Evolutionary conservation across 306 rosid genomes (phyloP).

Genomic region (Ammopiptanthus mongolicus): DNA sequence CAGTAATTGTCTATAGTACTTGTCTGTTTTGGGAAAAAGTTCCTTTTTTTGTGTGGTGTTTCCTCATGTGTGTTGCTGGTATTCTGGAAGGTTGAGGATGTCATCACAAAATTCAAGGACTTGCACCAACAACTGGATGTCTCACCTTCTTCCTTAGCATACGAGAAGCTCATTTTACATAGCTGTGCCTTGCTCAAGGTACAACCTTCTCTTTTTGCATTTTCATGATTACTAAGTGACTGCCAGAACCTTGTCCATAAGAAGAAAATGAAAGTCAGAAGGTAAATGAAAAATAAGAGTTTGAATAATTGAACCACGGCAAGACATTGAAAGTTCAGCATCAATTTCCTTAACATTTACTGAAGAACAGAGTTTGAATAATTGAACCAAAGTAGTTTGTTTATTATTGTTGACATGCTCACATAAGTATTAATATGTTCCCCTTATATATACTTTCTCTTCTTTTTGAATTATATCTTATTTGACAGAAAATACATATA

Average conservation of each 20-base stretch:
- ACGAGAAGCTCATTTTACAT: slow-evolving; percentile 58
- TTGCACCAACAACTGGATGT: slow-evolving; percentile 53
- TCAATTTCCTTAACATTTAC: neutral
- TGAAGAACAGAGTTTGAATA: neutral
- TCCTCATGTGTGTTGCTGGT: slow-evolving; percentile 18
- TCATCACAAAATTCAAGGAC: slow-evolving; percentile 46
- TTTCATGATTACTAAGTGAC: neutral
- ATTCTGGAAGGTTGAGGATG: slow-evolving; percentile 78
- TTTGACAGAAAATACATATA: neutral
- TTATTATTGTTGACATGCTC: neutral
- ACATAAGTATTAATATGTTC: neutral
- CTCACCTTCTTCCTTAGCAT: slow-evolving; percentile 58
- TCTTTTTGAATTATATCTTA: neutral
- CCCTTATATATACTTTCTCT: neutral
- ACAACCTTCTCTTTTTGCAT: slow-evolving; percentile 17
- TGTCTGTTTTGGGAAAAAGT: neutral
- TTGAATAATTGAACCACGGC: too few species aligned
- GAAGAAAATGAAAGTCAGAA: slow-evolving; percentile 7
- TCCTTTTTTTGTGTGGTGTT: neutral
- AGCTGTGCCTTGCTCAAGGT: slow-evolving; percentile 67
- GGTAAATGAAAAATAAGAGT: neutral
- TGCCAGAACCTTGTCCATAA: slow-evolving; percentile 5
- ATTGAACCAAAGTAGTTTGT: neutral
- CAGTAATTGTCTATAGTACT: neutral
- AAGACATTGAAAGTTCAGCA: neutral